Evolutionary conservation across 805 yeast genomes (phyloP).

Genomic region (Kuraishia piskuri): DNA sequence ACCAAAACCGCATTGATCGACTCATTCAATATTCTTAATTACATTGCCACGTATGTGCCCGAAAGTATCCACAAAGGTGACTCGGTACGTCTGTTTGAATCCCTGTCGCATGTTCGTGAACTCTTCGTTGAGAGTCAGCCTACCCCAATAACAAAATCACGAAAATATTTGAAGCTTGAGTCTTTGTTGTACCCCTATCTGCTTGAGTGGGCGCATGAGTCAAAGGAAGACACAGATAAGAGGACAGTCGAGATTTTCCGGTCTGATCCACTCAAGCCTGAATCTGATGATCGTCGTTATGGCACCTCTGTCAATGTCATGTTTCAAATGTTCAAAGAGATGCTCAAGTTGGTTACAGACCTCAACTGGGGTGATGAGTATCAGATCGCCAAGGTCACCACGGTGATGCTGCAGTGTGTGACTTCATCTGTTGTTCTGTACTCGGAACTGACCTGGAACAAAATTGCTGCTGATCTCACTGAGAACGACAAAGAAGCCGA

Average conservation of each 20-base stretch:
- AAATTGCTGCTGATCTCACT: background rate
- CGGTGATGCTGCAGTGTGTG: constrained; percentile 49
- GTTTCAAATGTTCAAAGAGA: constrained; percentile 52
- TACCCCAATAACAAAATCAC: background rate
- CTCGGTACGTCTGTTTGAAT: background rate
- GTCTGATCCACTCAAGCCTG: background rate
- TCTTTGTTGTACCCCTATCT: background rate
- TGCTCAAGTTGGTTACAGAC: constrained; percentile 38
- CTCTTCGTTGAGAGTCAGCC: background rate
- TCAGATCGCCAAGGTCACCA: constrained; percentile 50
- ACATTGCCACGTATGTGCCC: background rate
- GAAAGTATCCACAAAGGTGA: background rate
- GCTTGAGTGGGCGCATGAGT: background rate
- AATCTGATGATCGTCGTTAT: background rate
- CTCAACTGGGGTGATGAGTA: constrained; percentile 53
- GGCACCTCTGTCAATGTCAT: constrained; percentile 64
- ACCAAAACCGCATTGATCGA: background rate
- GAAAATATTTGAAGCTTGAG: background rate
- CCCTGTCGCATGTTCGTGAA: background rate
- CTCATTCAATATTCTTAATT: background rate
- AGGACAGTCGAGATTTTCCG: background rate
- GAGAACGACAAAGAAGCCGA: background rate
- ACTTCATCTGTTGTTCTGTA: constrained; percentile 49
- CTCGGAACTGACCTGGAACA: constrained; percentile 16
- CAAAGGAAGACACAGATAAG: background rate